Conservation (phyloP, 2,329 filamentous ascomycete genomes). For the Diaporthe helianthi region DNA sequence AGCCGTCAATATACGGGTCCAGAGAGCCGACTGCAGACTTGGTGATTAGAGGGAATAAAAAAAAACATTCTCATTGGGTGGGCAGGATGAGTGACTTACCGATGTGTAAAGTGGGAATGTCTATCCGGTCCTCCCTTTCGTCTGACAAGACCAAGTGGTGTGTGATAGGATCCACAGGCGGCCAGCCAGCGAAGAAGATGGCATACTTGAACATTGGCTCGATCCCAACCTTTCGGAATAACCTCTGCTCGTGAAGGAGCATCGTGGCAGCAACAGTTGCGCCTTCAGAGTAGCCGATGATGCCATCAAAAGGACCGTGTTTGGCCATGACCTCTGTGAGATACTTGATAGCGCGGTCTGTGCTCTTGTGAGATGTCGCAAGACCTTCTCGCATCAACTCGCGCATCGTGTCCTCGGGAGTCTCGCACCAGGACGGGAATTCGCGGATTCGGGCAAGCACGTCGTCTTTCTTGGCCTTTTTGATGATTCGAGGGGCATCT, state of each 20-base stretch:
- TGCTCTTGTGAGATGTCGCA: constrained; percentile 2
- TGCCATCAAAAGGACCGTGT: constrained; percentile 28
- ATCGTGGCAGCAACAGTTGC: constrained; percentile 31
- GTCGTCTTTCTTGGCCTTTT: constrained; percentile 52
- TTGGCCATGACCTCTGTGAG: constrained; percentile 37
- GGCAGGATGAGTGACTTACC: constrained; percentile 43
- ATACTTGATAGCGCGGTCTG: constrained; percentile 43
- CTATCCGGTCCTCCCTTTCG: constrained; percentile 47
- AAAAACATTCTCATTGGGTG: no score
- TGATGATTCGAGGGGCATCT: constrained; percentile 9
- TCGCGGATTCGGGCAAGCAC: constrained; percentile 60
- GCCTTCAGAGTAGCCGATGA: constrained; percentile 34
- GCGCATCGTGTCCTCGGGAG: constrained; percentile 63
- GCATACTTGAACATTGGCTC: constrained; percentile 51
- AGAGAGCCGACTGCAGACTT: constrained; percentile 41
- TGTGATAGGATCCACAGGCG: constrained; percentile 46
- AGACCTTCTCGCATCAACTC: constrained; percentile 47
- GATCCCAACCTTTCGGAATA: constrained; percentile 39
- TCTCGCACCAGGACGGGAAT: constrained; percentile 52
- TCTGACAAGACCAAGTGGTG: constrained; percentile 43
- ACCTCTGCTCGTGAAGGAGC: constrained; percentile 31
- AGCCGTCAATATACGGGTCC: constrained; percentile 41
- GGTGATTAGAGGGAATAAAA: background rate
- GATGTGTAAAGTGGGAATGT: constrained; percentile 51
- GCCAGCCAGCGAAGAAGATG: constrained; percentile 56